These are phyloP conservation scores for Cordia subcordata DNA, from an alignment of 257 asterid species.

Conservation along the genomic window DNA sequence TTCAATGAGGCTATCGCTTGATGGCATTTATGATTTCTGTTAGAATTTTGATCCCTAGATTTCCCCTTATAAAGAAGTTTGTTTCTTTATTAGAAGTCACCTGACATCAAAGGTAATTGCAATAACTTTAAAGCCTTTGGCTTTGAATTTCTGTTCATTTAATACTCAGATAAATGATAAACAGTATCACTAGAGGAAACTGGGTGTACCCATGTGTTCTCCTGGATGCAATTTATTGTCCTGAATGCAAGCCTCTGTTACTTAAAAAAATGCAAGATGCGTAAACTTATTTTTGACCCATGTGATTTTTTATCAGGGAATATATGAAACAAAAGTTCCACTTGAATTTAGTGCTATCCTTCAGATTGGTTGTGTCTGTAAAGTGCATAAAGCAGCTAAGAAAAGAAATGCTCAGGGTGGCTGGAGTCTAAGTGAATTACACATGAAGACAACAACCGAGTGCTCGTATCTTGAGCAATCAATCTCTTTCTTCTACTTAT, in stretches of 20 bases:
- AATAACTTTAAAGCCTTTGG: no score
- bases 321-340: conserved; percentile 87
- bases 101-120: no score
- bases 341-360: conserved; percentile 73
- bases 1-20: no score
- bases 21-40: neutral
- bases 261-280: no score
- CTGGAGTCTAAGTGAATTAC: conserved; percentile 86
- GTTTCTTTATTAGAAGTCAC: no score
- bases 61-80: no score
- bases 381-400: conserved; percentile 80
- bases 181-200: neutral
- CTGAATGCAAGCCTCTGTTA: no score
- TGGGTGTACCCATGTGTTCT: neutral
- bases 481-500: conserved; percentile 72
- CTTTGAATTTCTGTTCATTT: no score
- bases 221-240: neutral
- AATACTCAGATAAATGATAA: no score
- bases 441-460: conserved; percentile 97
- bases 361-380: conserved; percentile 94
- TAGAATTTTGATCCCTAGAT: no score
- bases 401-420: conserved; percentile 65
- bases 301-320: conserved; percentile 54
- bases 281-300: neutral
- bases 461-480: conserved; percentile 86